These are phyloP conservation scores for Neobulgaria alba DNA, from an alignment of 2,329 filamentous ascomycete species.

Conservation along the genomic window DNA sequence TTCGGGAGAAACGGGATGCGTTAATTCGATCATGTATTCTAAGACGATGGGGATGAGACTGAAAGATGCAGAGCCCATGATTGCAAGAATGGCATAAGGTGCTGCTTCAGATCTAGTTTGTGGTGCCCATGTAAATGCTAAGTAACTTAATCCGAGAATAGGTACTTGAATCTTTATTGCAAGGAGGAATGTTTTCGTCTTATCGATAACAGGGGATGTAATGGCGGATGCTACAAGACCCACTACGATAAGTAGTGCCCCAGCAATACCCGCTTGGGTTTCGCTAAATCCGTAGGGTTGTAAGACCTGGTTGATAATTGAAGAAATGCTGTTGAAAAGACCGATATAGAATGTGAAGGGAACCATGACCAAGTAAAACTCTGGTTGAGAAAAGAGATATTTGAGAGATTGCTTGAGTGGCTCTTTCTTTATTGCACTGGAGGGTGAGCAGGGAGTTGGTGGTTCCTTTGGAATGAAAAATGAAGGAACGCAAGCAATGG, in stretches of 20 bases:
- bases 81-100: slow-evolving; percentile 64
- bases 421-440: slow-evolving; percentile 46
- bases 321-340: slow-evolving; percentile 88
- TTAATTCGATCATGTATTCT: slow-evolving; percentile 81
- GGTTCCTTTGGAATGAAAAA: slow-evolving; percentile 73
- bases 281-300: slow-evolving; percentile 77
- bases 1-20: slow-evolving; percentile 79
- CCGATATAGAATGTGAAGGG: slow-evolving; percentile 82
- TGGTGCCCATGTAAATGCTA: slow-evolving; percentile 76
- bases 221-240: slow-evolving; percentile 73
- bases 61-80: slow-evolving; percentile 76
- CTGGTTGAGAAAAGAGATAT: slow-evolving; percentile 49
- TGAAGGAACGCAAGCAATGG: slow-evolving; percentile 60
- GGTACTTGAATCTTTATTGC: slow-evolving; percentile 69
- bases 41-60: slow-evolving; percentile 73
- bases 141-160: slow-evolving; percentile 62
- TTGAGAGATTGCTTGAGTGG: slow-evolving; percentile 41
- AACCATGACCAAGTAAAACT: slow-evolving; percentile 73
- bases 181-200: slow-evolving; percentile 68
- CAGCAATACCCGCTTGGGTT: slow-evolving; percentile 79
- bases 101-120: slow-evolving; percentile 46
- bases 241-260: slow-evolving; percentile 80
- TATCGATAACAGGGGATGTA: slow-evolving; percentile 73
- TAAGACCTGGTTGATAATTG: slow-evolving; percentile 84
- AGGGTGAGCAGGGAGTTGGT: slow-evolving; percentile 66